Evolutionary conservation across 2,329 filamentous ascomycete genomes (phyloP).

Genomic region (Exophiala oligosperma): DNA sequence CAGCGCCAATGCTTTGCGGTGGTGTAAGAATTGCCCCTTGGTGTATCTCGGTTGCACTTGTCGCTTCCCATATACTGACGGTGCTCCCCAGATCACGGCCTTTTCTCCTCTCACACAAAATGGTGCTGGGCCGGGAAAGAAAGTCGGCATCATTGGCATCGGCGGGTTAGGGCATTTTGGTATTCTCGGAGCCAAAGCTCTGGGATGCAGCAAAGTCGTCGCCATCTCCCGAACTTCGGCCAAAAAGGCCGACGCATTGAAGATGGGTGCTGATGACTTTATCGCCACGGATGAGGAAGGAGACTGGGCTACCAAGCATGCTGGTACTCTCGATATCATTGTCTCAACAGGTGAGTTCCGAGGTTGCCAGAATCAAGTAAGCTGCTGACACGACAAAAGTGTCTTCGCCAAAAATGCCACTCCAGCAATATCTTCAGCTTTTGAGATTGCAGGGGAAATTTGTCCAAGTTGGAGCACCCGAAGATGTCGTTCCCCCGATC

Average conservation of each 20-base stretch:
- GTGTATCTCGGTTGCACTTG: no score
- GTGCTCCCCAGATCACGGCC: conserved; percentile 56
- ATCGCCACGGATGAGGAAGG: conserved; percentile 59
- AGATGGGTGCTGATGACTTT: conserved; percentile 57
- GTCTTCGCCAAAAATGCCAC: conserved; percentile 60
- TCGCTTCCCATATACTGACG: no score
- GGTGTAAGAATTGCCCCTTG: conserved; percentile 41
- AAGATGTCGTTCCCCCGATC: conserved; percentile 57
- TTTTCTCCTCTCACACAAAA: conserved; percentile 69
- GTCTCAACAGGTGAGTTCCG: conserved; percentile 32
- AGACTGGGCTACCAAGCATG: conserved; percentile 54
- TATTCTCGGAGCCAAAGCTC: conserved; percentile 67
- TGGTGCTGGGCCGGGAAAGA: conserved; percentile 68
- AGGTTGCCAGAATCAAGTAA: background rate
- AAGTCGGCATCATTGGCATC: conserved; percentile 70
- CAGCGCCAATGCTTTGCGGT: conserved; percentile 73
- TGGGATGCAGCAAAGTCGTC: conserved; percentile 65
- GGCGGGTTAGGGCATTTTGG: conserved; percentile 75
- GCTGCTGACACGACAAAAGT: conserved; percentile 47
- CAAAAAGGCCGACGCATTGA: conserved; percentile 54
- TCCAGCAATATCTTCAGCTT: conserved; percentile 61
- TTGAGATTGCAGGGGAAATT: conserved; percentile 62
- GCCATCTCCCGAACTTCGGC: conserved; percentile 55
- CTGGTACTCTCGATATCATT: conserved; percentile 55
- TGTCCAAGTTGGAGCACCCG: conserved; percentile 68